These are phyloP conservation scores for Nitzschia palea DNA, from an alignment of 108 stramenopile genomes.

Conservation along the genomic window DNA sequence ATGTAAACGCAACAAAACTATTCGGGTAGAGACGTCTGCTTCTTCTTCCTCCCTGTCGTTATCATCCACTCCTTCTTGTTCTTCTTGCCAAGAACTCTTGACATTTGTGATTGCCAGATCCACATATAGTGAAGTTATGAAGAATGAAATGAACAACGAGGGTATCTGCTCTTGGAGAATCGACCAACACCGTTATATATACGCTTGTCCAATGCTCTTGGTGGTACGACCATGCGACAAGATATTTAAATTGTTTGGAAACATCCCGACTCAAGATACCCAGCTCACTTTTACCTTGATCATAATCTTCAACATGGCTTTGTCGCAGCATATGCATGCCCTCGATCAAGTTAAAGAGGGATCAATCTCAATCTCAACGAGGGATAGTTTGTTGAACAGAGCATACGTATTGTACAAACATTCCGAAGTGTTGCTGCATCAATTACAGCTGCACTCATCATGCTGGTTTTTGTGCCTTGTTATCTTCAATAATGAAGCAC, in stretches of 20 bases:
- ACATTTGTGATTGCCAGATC: no score
- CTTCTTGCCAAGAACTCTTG: no score
- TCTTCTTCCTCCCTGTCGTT: no score
- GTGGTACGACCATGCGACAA: background rate
- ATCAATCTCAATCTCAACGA: background rate
- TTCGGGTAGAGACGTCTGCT: no score
- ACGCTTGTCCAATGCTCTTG: background rate
- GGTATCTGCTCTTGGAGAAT: no score
- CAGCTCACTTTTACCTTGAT: background rate
- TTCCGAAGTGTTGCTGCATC: background rate
- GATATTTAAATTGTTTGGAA: background rate
- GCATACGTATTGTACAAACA: background rate
- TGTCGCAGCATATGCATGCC: background rate
- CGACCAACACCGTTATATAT: no score
- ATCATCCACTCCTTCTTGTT: no score
- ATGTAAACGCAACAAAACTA: no score
- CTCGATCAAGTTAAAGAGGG: background rate
- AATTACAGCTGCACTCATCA: background rate
- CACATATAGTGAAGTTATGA: no score
- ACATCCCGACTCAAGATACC: background rate
- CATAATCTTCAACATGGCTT: background rate
- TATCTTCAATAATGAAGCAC: background rate
- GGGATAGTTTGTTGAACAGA: background rate
- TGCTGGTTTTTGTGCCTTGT: background rate
- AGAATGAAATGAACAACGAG: no score